These are phyloP conservation scores for Trematosphaeria pertusa DNA, from an alignment of 2,329 filamentous ascomycete genomes.

Conservation along the genomic window DNA sequence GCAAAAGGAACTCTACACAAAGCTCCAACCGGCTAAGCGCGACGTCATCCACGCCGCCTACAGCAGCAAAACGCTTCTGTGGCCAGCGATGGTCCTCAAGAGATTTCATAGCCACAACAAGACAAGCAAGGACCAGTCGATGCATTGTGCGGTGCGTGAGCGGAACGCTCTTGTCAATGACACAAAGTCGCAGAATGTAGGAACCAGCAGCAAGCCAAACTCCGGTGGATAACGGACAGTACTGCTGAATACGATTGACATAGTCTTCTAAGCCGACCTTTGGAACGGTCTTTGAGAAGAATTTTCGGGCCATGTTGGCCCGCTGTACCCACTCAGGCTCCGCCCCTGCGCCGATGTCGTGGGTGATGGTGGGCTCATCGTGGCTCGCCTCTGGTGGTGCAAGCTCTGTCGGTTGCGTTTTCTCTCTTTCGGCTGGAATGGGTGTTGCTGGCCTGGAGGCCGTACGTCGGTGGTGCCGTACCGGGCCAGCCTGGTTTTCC, in stretches of 20 bases:
- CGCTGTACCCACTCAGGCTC: conserved; percentile 80
- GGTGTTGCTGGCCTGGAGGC: conserved; percentile 48
- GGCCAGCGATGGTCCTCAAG: conserved; percentile 91
- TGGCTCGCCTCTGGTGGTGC: conserved; percentile 59
- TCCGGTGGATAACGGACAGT: conserved; percentile 90
- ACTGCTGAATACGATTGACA: conserved; percentile 83
- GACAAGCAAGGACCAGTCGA: conserved; percentile 80
- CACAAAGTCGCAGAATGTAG: conserved; percentile 84
- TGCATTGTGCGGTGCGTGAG: conserved; percentile 87
- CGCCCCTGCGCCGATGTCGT: conserved; percentile 65
- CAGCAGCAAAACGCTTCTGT: conserved; percentile 81
- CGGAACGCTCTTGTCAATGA: conserved; percentile 75
- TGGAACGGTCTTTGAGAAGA: conserved; percentile 88
- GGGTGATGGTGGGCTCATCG: conserved; percentile 55
- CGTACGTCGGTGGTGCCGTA: conserved; percentile 42
- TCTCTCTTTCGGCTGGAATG: conserved; percentile 50
- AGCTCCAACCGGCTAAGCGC: conserved; percentile 89
- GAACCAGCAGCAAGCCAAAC: conserved; percentile 89
- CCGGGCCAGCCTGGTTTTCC: conserved; percentile 30
- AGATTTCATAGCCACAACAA: conserved; percentile 91
- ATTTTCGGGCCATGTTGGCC: conserved; percentile 85
- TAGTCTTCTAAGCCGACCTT: conserved; percentile 86
- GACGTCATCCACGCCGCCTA: conserved; percentile 83
- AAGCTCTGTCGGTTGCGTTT: conserved; percentile 49
- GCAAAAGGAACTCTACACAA: conserved; percentile 62